These are phyloP conservation scores for Salix caprea DNA, from an alignment of 345 rosid genomes.

Conservation along the genomic window DNA sequence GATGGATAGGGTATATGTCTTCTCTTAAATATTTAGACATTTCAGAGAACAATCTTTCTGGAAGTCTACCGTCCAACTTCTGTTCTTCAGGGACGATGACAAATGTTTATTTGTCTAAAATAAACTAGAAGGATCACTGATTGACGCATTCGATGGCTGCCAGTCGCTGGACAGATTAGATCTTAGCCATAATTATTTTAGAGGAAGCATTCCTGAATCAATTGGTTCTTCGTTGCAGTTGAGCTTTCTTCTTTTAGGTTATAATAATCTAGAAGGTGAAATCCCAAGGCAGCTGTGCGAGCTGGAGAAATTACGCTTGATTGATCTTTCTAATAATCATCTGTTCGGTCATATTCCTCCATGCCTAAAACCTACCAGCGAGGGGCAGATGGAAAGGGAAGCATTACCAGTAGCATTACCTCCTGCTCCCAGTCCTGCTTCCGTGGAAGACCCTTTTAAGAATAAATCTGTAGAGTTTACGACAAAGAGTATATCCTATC, in stretches of 20 bases:
- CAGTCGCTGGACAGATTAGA: too few species aligned
- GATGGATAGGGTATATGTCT: not conserved
- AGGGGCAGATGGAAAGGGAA: not conserved
- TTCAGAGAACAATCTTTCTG: not conserved
- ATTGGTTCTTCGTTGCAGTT: too few species aligned
- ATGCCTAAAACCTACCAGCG: not conserved
- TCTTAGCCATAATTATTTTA: too few species aligned
- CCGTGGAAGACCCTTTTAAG: not conserved
- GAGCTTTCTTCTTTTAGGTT: not conserved
- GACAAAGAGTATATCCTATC: not conserved
- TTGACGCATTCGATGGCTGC: not conserved
- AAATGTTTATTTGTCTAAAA: constrained; percentile 11
- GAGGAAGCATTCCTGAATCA: too few species aligned
- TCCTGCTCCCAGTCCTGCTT: too few species aligned
- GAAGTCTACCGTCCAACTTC: not conserved
- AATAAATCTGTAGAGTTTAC: not conserved
- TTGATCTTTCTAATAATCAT: not conserved
- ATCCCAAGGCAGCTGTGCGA: not conserved
- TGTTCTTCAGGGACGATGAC: too few species aligned
- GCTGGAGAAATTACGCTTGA: not conserved
- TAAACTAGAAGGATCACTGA: not conserved
- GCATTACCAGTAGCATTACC: too few species aligned
- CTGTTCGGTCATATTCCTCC: not conserved
- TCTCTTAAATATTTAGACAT: not conserved
- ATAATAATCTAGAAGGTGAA: not conserved